Evolutionary conservation across 345 rosid species (phyloP), one percentile per base, ranked within the genome.

Genomic region (Eucalyptus marginata): DNA sequence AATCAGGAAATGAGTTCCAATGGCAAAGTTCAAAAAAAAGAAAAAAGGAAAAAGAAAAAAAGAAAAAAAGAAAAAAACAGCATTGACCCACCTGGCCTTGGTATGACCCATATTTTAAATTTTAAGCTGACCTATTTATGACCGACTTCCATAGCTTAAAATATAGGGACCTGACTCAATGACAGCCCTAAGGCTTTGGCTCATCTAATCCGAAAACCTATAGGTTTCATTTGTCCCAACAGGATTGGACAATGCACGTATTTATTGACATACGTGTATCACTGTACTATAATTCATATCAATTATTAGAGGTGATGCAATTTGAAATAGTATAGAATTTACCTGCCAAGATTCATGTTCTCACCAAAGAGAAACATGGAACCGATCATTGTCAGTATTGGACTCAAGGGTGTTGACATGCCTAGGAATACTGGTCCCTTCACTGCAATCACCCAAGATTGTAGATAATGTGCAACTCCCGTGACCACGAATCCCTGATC

Each of bases 401-500:
- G 89, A 88, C 22, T 71, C 47, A 88, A 46, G 86, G 92, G 92
- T 27, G 52, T 89, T 46, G 87, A 79, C 90, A 88, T 88, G 14
- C 90, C 91, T n/a, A 5, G 89, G 44, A 91, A 91, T 20, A 89
- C 86, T 10, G 91, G 91, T 36, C 92, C 92, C 76, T 88, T 91
- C 90, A 71, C 50, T n/a, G 40, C 86, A 31, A 88, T 86, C 36
- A 91, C 92, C 88, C 88, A 89, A 43, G 86, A 88, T 88, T 91
- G 88, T 44, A 89, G 86, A 49, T 88, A 91, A 80, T 88, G 87
- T 18, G 87, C 49, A 22, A 89, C 49, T 47, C 92, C 91, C 1
- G 87, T 89, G 68, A 86, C 92, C 44, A 84, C 4, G 4, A 62
- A 46, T 27, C 91, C 92, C 91, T 89, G 25, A 29, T 64, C 71